Evolutionary conservation across 306 rosid species (phyloP), one percentile per base, ranked within the genome.

Genomic region (Vicia villosa): DNA sequence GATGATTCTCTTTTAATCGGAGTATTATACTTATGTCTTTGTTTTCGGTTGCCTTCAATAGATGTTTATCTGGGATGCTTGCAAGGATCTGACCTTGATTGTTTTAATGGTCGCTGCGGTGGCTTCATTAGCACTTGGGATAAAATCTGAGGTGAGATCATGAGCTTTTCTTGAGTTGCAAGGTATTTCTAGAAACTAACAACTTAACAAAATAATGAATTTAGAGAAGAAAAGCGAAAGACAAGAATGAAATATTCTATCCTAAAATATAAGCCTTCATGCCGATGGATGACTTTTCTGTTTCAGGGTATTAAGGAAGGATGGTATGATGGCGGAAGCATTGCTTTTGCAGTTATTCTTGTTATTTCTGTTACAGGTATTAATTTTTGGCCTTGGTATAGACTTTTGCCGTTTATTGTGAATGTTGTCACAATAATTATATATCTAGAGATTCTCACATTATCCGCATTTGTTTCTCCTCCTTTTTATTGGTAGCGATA

Each of bases 261-360:
- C 38, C 38, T 34, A 34, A 34, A 34, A 34, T 7, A 34, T 34
- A 34, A 34, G 2, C 10, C 38, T 34, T 1, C 38, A 34, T 7
- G 38, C 38, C 10, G 10, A 34, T 34, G 10, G 7, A 34, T 34
- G 10, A 34, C 3, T 7, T 19, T 57, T 77, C 45, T 63, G 30
- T 76, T 77, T 54, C 81, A 91, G 97, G 99, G 99, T 62, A 87
- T 91, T 50, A 78, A 89, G 82, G 89, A 91, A 84, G 99, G 97
- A 64, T 95, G 99, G 99, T 95, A 91, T 67, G 99, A 95, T 81
- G 99, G 99, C 59, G 99, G 95, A 64, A 91, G 99, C 86, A 95
- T 95, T 75, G 97, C 95, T 64, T 91, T 95, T 83, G 99, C 99
- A 19, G 99, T 95, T 79, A 66, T 95, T 58, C 89, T 95, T 68